Base-by-base conservation (phyloP, 441 rosid species). In the Eutrema salsugineum region DNA sequence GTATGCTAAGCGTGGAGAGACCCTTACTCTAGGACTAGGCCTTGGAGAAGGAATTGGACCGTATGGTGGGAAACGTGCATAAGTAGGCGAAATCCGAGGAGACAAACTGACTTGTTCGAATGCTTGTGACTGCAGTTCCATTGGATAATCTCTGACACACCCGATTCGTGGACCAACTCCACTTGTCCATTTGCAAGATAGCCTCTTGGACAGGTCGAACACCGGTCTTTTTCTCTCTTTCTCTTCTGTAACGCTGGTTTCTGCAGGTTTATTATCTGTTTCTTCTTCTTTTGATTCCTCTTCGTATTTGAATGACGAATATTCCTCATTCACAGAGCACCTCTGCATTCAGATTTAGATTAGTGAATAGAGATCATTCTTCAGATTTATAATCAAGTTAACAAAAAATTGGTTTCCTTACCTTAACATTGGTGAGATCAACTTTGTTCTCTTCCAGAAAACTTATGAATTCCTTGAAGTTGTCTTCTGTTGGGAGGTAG, bases 111-210 rank as follows among this genome's bases (percentile, higher is more conserved):
- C 88, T 68, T 88, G 91, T 67, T 89, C 91, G 40, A 91, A 86
- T 27, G 98, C 97, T 74, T 68, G 80, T 11, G 59, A 68, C 57
- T 88, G 96, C 9, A 93, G 81, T 2, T 85, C 84, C 47, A 73
- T 53, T 24, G 98, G 97, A 81, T 91, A 91, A 72, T 93, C 97
- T 78, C 91, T 84, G 17, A 93, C 91, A 63, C 93, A 87, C 11
- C 96, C 91, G 32, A 93, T 91, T 57, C 98, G 80, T 8, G 97
- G 91, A 19, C 98, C 96, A 40, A 80, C 61, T 9, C 97, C 96
- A 22, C 88, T 89, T 2, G 75, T 58, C 98, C 97, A 93, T 75
- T 89, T 93, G 90, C 94, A 84, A 17, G 97, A 83, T 68, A 93
- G 22, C 39, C 88, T 81, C 75, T 70, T 87, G 17, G 83, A 65